A percentile compares a stretch with the other conserved stretches of the same genome.
Evolutionary conservation across 371 early-diverging fungal genomes (phyloP).

Genomic region (Mortierella sp.): DNA sequence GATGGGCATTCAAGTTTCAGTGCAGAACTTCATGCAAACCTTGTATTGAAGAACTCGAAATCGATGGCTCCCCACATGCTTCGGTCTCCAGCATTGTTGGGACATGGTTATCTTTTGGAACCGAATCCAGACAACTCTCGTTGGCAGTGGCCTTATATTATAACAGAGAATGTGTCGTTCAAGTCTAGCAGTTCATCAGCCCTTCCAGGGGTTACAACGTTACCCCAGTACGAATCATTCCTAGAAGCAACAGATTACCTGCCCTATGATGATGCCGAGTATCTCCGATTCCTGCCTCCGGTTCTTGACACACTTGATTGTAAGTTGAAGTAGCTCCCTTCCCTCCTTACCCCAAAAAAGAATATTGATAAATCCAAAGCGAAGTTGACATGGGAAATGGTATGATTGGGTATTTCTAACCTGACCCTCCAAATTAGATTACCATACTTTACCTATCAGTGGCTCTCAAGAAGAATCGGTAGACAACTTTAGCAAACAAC

Average conservation of each 20-base stretch:
- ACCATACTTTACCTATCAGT: background rate
- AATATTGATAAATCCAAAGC: background rate
- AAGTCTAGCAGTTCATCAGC: too few species aligned
- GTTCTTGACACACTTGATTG: conserved; percentile 19
- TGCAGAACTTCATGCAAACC: conserved; percentile 27
- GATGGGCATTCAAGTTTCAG: conserved; percentile 21
- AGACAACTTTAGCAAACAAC: background rate
- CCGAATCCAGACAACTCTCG: background rate
- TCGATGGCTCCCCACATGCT: conserved; percentile 1
- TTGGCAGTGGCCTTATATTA: conserved; percentile 48
- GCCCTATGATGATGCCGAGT: conserved; percentile 20
- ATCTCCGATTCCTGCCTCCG: conserved; percentile 8
- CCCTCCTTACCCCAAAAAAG: too few species aligned
- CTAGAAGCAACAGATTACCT: conserved; percentile 9
- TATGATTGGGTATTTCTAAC: too few species aligned
- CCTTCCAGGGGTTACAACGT: background rate
- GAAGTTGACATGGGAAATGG: too few species aligned
- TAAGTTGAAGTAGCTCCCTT: too few species aligned
- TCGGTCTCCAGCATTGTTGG: conserved; percentile 25
- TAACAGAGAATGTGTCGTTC: conserved; percentile 9
- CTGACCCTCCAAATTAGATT: background rate
- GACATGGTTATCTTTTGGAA: conserved; percentile 25
- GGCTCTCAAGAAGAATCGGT: background rate
- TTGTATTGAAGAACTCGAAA: background rate
- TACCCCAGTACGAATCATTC: background rate